Evolutionary conservation across 2,329 filamentous ascomycete species (phyloP).

Genomic region (Hypoxylon sp.): DNA sequence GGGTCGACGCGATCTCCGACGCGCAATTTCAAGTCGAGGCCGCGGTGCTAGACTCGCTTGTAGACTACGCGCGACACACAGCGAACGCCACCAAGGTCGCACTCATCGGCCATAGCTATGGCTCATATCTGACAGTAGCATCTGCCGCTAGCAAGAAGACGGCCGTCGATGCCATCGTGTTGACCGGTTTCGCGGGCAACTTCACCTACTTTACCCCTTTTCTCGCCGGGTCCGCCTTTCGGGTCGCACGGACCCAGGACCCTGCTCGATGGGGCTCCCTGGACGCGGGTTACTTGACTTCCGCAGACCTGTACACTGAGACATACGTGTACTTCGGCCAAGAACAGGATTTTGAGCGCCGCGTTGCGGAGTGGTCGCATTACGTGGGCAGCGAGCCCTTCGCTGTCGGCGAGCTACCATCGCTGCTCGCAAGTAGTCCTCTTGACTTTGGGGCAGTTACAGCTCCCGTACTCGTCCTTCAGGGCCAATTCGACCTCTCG

Average conservation of each 20-base stretch:
- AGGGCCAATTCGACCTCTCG: slow-evolving; percentile 52
- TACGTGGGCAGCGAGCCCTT: slow-evolving; percentile 51
- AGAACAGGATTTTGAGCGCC: slow-evolving; percentile 48
- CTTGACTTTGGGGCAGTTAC: slow-evolving; percentile 45
- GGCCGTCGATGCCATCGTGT: slow-evolving; percentile 47
- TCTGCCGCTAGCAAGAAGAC: slow-evolving; percentile 43
- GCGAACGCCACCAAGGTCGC: slow-evolving; percentile 48
- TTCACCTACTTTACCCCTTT: slow-evolving; percentile 51
- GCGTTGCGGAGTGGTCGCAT: slow-evolving; percentile 51
- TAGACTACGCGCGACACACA: slow-evolving; percentile 46
- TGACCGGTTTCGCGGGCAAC: slow-evolving; percentile 51
- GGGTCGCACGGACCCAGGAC: slow-evolving; percentile 47
- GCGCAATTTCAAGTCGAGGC: slow-evolving; percentile 55
- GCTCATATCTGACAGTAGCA: slow-evolving; percentile 50
- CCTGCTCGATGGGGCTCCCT: slow-evolving; percentile 50
- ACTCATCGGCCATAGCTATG: slow-evolving; percentile 54
- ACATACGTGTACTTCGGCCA: slow-evolving; percentile 51
- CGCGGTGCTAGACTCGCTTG: slow-evolving; percentile 50
- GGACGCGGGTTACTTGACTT: slow-evolving; percentile 49
- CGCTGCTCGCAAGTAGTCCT: slow-evolving; percentile 48
- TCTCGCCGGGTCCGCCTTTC: slow-evolving; percentile 50
- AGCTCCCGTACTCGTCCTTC: slow-evolving; percentile 49
- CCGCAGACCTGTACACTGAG: slow-evolving; percentile 50
- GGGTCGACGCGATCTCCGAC: slow-evolving; percentile 47
- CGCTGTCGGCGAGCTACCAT: slow-evolving; percentile 51